Evolutionary conservation across 345 rosid genomes (phyloP).

Genomic region (Hypericum perforatum): DNA sequence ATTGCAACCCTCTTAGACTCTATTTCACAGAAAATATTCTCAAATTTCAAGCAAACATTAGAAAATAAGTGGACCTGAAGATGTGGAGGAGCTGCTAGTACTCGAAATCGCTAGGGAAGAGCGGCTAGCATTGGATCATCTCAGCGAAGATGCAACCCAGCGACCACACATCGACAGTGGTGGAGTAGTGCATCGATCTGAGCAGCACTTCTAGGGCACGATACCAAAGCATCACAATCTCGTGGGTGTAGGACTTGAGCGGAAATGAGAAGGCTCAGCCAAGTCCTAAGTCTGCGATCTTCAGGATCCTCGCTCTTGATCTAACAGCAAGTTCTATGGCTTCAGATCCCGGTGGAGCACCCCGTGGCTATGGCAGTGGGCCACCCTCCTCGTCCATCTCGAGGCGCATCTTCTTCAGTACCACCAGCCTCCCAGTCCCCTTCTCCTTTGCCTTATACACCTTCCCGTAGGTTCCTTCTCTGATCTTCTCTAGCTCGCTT

Average conservation of each 20-base stretch:
- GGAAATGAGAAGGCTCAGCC: slow-evolving; percentile 93
- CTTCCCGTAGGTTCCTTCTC: too few species aligned
- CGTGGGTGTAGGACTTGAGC: slow-evolving; percentile 81
- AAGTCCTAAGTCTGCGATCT: too few species aligned
- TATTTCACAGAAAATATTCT: too few species aligned
- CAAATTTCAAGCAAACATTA: too few species aligned
- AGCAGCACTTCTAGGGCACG: slow-evolving; percentile 90
- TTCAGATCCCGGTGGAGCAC: too few species aligned
- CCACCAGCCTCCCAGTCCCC: slow-evolving; percentile 63
- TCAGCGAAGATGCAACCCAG: slow-evolving; percentile 98
- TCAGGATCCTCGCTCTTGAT: too few species aligned
- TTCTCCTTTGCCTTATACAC: slow-evolving; percentile 60
- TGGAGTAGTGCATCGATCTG: slow-evolving; percentile 74
- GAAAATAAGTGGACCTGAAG: slow-evolving; percentile 44
- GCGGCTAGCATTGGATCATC: slow-evolving; percentile 83
- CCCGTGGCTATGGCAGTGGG: slow-evolving; percentile 90
- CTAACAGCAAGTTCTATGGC: too few species aligned
- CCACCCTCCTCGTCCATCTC: slow-evolving; percentile 97
- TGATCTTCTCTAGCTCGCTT: too few species aligned
- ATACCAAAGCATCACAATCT: slow-evolving; percentile 94
- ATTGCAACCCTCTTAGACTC: too few species aligned
- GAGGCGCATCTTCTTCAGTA: slow-evolving; percentile 79
- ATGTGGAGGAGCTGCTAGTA: too few species aligned
- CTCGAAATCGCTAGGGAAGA: slow-evolving; percentile 93
- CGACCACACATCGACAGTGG: slow-evolving; percentile 92